A percentile compares a stretch with the other conserved stretches of the same genome.
Evolutionary conservation across 257 asterid species (phyloP).

Genomic region (Asclepias syriaca): DNA sequence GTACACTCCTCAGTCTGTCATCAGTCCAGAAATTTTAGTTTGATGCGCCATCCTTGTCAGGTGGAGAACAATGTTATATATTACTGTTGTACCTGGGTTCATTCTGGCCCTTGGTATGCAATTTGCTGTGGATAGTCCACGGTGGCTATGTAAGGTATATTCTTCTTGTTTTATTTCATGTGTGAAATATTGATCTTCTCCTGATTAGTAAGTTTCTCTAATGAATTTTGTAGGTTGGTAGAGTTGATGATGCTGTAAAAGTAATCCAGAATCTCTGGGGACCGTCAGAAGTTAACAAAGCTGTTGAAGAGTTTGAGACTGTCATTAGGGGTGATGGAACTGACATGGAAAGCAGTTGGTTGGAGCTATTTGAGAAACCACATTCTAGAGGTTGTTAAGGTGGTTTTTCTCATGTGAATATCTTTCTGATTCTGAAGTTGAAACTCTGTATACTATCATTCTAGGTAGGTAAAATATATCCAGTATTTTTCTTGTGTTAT

Average conservation of each 20-base stretch:
- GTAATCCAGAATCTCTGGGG: slow-evolving; percentile 68
- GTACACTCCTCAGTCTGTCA: slow-evolving; percentile 2
- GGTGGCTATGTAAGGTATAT: slow-evolving; percentile 87
- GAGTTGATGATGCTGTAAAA: slow-evolving; percentile 57
- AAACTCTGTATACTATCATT: background rate
- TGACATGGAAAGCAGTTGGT: slow-evolving; percentile 75
- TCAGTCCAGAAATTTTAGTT: background rate
- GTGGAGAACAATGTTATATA: slow-evolving; percentile 77
- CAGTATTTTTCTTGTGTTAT: background rate
- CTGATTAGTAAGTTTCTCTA: slow-evolving; percentile 11
- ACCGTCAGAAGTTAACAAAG: slow-evolving; percentile 50
- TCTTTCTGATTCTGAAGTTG: slow-evolving; percentile 12
- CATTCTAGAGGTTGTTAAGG: slow-evolving; percentile 83
- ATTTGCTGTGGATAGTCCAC: slow-evolving; percentile 85
- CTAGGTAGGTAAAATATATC: background rate
- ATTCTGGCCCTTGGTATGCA: slow-evolving; percentile 77
- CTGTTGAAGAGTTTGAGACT: slow-evolving; percentile 67
- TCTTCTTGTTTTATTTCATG: slow-evolving; percentile 5
- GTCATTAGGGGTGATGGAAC: slow-evolving; percentile 58
- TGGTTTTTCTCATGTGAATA: slow-evolving; percentile 31
- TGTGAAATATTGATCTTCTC: slow-evolving; percentile 10
- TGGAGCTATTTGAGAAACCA: slow-evolving; percentile 72
- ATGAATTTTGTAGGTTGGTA: slow-evolving; percentile 50
- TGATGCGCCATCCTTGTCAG: slow-evolving; percentile 28
- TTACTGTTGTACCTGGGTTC: slow-evolving; percentile 68